A percentile compares a stretch with the other conserved stretches of the same genome.
Evolutionary conservation across 257 asterid species (phyloP).

Genomic region (Rhazya stricta): DNA sequence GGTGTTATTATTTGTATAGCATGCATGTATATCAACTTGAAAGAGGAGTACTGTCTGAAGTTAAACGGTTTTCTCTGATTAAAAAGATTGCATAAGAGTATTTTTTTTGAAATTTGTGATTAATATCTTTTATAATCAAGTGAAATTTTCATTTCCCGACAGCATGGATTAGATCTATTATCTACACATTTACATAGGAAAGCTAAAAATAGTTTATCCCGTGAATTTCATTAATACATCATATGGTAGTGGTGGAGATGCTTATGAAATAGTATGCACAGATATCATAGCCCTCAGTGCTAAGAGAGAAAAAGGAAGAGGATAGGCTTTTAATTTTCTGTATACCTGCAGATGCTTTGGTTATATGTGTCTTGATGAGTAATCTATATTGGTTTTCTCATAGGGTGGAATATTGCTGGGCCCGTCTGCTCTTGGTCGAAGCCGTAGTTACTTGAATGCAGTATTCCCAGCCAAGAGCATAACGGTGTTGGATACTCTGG

Average conservation of each 20-base stretch:
- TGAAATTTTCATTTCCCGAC: too few relatives aligned
- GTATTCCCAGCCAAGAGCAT: constrained; percentile 61
- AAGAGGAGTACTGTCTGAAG: not conserved
- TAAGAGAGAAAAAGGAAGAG: not conserved
- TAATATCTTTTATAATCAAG: not conserved
- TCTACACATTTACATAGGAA: not conserved
- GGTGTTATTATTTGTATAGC: not conserved
- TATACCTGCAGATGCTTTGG: not conserved
- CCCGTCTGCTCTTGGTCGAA: constrained; percentile 79
- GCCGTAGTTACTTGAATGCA: constrained; percentile 36
- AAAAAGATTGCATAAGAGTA: not conserved
- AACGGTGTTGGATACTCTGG: constrained; percentile 70
- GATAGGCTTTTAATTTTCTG: not conserved
- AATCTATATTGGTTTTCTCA: not conserved
- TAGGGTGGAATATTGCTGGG: constrained; percentile 88
- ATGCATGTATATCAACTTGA: not conserved
- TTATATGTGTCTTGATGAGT: not conserved
- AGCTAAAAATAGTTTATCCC: not conserved
- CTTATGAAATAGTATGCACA: not conserved
- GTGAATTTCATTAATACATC: not conserved
- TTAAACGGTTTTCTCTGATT: not conserved
- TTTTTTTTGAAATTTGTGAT: too few relatives aligned
- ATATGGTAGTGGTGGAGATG: not conserved
- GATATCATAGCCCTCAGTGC: not conserved
- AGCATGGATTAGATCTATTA: not conserved